Base-by-base conservation (phyloP, 192 early-diverging fungal species). In the Backusella tuberculispora region DNA sequence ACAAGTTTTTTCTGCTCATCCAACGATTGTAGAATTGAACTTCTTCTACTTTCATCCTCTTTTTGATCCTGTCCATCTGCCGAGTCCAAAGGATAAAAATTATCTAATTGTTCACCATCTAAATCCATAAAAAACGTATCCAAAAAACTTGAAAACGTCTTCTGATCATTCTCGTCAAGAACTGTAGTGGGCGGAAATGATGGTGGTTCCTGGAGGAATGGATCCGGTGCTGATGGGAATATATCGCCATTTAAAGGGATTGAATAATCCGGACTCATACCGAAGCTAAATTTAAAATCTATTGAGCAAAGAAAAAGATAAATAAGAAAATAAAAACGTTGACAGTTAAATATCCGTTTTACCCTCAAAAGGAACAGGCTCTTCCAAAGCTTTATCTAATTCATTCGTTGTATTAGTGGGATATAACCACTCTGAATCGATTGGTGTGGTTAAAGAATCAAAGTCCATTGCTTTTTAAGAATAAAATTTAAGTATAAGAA, bases 101-200 rank as follows among this genome's bases (percentile, higher is more conserved):
- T n/a, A 41, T 15, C 29, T 29, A 42, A 29, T 63, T 65, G 63
- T 7, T 29, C 19, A 4, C 40, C 26, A 64, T 83, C 81, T 44
- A 81, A 83, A 40, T 85, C 86, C 26, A 88, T 79, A 44, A 87
- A 81, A 43, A 88, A 76, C 3, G 81, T 80, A 69, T 47, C 86
- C 38, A 88, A 67, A 69, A 88, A 88, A 68, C 81, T 74, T 43
- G 83, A 83, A 63, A 88, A 85, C 26, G 76, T 76, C 37, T 79
- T 80, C 45, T 88, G 84, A 63, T 88, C 86, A 46, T 76, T 50
- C 66, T 83, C 81, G 41, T 78, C 74, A 29, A 83, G 45, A 15
- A 83, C 66, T 65, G 44, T 70, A 43, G 40, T 80, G 19, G 60
- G 41, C 10, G 48, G 42, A 34, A 73, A 65, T 34, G 44, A 45